Evolutionary conservation across 2,329 filamentous ascomycete genomes (phyloP).

Genomic region (Acrocalymma vagum): DNA sequence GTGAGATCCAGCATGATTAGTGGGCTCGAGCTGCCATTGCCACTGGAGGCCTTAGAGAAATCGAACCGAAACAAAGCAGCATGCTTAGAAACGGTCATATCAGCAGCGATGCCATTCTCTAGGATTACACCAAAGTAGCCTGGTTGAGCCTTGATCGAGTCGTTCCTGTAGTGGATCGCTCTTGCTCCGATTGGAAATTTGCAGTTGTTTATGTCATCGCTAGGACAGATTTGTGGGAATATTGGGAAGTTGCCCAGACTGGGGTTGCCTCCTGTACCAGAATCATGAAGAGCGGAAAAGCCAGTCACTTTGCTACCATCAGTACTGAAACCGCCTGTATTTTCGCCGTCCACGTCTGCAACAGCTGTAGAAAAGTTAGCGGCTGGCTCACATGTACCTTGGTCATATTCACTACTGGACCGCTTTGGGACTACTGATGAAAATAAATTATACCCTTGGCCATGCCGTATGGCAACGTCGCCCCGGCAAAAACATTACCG

Average conservation of each 20-base stretch:
- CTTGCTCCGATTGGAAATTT: constrained; percentile 60
- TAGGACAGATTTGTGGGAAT: constrained; percentile 72
- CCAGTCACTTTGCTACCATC: constrained; percentile 53
- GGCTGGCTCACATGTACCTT: constrained; percentile 45
- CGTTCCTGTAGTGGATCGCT: constrained; percentile 58
- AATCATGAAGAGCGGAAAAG: constrained; percentile 49
- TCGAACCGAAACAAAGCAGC: constrained; percentile 69
- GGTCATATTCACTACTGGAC: not conserved
- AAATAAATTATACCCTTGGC: constrained; percentile 53
- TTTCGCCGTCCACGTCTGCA: constrained; percentile 57
- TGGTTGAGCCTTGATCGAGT: constrained; percentile 62
- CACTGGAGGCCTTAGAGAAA: constrained; percentile 52
- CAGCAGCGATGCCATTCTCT: constrained; percentile 63
- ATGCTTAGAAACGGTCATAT: constrained; percentile 69
- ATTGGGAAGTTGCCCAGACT: constrained; percentile 78
- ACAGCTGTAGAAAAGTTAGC: constrained; percentile 58
- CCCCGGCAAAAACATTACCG: constrained; percentile 57
- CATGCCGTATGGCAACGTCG: constrained; percentile 57
- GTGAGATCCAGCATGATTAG: constrained; percentile 67
- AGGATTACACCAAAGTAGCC: constrained; percentile 69
- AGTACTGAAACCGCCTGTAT: constrained; percentile 65
- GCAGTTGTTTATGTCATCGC: constrained; percentile 69
- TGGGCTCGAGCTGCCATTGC: constrained; percentile 54
- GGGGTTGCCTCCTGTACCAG: constrained; percentile 54
- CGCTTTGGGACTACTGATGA: not conserved